Conservation (phyloP, 2,329 filamentous ascomycete species). For the Alternaria consortialis region DNA sequence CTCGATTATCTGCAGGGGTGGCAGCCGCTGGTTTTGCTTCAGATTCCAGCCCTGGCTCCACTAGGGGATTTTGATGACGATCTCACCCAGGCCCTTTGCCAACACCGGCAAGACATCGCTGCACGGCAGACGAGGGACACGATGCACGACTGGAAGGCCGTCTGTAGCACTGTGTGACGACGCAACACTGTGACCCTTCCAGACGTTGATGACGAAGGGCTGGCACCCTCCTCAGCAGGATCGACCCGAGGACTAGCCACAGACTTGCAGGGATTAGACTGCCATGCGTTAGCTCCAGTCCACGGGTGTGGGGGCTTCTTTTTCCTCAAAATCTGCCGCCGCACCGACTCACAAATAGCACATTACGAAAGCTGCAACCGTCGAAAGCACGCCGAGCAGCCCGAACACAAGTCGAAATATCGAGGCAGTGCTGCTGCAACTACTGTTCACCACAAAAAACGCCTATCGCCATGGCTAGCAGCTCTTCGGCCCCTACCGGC, state of each 20-base stretch:
- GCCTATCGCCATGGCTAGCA: slow-evolving; percentile 13
- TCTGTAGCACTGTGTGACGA: not conserved
- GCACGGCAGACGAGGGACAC: not conserved
- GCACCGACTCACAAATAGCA: slow-evolving; percentile 14
- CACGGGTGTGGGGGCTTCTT: slow-evolving; percentile 20
- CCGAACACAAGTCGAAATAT: not conserved
- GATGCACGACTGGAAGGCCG: not conserved
- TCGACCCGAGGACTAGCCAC: slow-evolving; percentile 21
- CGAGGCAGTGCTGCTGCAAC: slow-evolving; percentile 1
- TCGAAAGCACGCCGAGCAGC: slow-evolving; percentile 7
- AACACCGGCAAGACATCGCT: not conserved
- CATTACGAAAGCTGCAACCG: slow-evolving; percentile 2
- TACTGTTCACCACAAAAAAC: slow-evolving; percentile 3
- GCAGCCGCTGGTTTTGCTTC: slow-evolving; percentile 25
- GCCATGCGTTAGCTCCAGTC: slow-evolving; percentile 17
- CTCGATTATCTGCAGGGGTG: slow-evolving; percentile 19
- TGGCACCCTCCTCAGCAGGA: slow-evolving; percentile 11
- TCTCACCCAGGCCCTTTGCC: slow-evolving; percentile 3
- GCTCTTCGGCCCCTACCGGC: slow-evolving; percentile 51
- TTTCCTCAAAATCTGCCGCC: slow-evolving; percentile 22
- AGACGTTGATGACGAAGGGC: not conserved
- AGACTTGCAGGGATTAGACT: slow-evolving; percentile 10
- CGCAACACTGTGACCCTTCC: slow-evolving; percentile 2
- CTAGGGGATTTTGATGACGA: slow-evolving; percentile 11
- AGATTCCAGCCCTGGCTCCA: slow-evolving; percentile 23